These are phyloP conservation scores for Candida sphagnicola DNA, from an alignment of 805 yeast species.

Conservation along the genomic window DNA sequence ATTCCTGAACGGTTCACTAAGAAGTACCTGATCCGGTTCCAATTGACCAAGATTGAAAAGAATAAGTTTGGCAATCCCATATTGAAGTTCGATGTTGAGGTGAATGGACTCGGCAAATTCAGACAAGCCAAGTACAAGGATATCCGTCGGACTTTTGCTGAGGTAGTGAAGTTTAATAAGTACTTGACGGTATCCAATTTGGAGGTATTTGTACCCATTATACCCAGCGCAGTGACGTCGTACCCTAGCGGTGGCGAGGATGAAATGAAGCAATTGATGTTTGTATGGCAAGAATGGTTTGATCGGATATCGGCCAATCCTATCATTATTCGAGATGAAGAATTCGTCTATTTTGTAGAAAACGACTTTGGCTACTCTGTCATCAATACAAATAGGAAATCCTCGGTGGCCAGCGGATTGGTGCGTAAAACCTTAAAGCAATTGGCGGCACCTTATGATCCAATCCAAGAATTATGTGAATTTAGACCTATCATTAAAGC, in stretches of 20 bases:
- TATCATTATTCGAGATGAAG: conserved; percentile 81
- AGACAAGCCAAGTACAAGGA: conserved; percentile 68
- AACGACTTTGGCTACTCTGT: conserved; percentile 67
- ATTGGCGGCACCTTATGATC: conserved; percentile 87
- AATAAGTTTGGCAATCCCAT: conserved; percentile 76
- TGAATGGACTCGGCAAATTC: conserved; percentile 64
- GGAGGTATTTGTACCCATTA: conserved; percentile 89
- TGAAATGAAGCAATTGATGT: conserved; percentile 54
- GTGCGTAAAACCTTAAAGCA: conserved; percentile 89
- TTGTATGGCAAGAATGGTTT: conserved; percentile 81
- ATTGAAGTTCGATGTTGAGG: conserved; percentile 56
- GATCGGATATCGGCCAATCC: conserved; percentile 70
- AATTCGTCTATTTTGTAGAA: conserved; percentile 78
- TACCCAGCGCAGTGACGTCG: conserved; percentile 71
- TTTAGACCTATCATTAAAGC: conserved; percentile 85
- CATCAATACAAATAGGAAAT: conserved; percentile 51
- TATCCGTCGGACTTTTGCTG: conserved; percentile 76
- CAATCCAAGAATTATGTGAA: conserved; percentile 70
- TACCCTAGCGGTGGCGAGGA: conserved; percentile 86
- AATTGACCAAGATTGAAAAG: conserved; percentile 68
- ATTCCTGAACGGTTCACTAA: conserved; percentile 49
- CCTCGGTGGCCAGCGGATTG: conserved; percentile 75
- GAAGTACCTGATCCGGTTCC: conserved; percentile 44
- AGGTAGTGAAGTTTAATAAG: conserved; percentile 69
- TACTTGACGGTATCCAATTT: conserved; percentile 78